Conservation (phyloP, 495 filamentous ascomycete genomes). For the Penicillium odoratum region DNA sequence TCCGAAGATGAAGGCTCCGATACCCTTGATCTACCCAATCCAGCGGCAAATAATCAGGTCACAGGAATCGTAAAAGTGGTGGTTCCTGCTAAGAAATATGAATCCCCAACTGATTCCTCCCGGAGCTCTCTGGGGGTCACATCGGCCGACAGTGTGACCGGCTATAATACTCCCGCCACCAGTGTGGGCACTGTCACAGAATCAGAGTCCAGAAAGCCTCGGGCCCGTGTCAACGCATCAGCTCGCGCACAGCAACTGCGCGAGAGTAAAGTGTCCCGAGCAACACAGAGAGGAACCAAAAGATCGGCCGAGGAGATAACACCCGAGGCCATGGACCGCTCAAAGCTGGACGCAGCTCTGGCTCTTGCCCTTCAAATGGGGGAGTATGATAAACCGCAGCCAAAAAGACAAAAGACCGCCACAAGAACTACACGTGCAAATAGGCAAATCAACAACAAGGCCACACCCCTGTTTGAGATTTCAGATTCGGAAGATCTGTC, state of each 20-base stretch:
- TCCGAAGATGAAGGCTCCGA: conserved; percentile 27
- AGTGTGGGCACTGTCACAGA: conserved; percentile 64
- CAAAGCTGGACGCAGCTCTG: conserved; percentile 52
- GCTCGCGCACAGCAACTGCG: conserved; percentile 43
- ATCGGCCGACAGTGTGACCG: conserved; percentile 52
- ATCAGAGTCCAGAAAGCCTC: conserved; percentile 29
- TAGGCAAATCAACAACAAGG: background rate
- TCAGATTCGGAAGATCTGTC: background rate
- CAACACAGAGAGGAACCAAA: conserved; percentile 34
- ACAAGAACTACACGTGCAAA: background rate
- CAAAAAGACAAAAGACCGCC: background rate
- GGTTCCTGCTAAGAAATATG: conserved; percentile 34
- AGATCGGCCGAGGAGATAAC: conserved; percentile 24
- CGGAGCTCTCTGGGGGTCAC: conserved; percentile 29
- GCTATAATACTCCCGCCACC: conserved; percentile 75
- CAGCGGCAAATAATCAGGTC: background rate
- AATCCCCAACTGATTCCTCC: conserved; percentile 24
- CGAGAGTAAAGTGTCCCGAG: conserved; percentile 37
- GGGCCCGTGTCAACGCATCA: conserved; percentile 39
- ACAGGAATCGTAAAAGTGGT: conserved; percentile 36
- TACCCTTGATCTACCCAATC: conserved; percentile 3
- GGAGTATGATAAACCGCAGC: conserved; percentile 49
- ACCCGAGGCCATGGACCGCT: conserved; percentile 37
- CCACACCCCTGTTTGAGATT: background rate
- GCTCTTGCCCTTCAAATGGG: conserved; percentile 61